These are phyloP conservation scores for Oryza glumipatula DNA, from an alignment of 176 grass and related monocot species.

Conservation along the genomic window DNA sequence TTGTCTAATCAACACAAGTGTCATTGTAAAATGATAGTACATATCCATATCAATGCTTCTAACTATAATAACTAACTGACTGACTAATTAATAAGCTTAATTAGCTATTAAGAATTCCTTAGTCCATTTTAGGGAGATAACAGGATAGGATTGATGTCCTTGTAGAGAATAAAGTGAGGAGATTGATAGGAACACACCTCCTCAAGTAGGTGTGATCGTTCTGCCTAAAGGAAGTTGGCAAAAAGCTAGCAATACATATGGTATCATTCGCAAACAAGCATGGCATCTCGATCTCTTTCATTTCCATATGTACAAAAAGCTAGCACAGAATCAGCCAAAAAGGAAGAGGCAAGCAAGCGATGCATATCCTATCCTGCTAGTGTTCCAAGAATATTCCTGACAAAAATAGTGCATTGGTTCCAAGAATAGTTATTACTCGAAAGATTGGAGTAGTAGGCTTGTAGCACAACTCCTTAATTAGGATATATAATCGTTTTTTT, in stretches of 20 bases:
- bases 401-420: neutral
- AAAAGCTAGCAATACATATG: neutral
- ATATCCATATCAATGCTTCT: too few species aligned
- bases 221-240: constrained; percentile 10
- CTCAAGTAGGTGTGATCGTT: constrained; percentile 18
- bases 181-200: constrained; percentile 13
- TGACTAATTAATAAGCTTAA: too few species aligned
- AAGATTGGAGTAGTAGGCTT: too few species aligned
- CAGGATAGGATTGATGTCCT: constrained; percentile 46
- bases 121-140: neutral
- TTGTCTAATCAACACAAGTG: neutral
- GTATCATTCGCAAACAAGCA: constrained; percentile 7
- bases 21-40: neutral
- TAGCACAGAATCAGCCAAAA: constrained; percentile 19
- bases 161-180: constrained; percentile 46
- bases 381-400: constrained; percentile 16
- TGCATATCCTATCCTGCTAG: constrained; percentile 45
- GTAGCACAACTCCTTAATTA: too few species aligned
- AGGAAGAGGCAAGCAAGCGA: neutral
- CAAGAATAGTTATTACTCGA: too few species aligned
- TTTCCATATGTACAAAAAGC: constrained; percentile 16
- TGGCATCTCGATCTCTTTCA: constrained; percentile 36
- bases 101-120: neutral
- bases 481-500: too few species aligned
- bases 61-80: too few species aligned